A percentile compares a stretch with the other conserved stretches of the same genome.
phyloP scores from a whole-genome alignment of 805 yeast species.

The Pichia cephalocereana region DNA sequence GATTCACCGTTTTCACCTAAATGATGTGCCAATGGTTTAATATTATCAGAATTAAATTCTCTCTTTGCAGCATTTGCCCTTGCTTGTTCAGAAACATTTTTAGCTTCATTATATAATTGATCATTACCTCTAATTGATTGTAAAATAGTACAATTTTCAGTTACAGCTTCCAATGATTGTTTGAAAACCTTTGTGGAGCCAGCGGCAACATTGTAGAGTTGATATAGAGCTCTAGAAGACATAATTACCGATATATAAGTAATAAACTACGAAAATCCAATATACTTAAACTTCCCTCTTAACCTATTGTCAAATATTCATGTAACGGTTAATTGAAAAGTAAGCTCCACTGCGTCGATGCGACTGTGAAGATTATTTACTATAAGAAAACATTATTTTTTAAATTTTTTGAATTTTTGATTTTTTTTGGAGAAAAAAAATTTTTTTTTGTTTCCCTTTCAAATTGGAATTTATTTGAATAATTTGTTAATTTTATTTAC shows the following conservation, averaged over 20 bases:
- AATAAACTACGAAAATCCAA: too few relatives aligned
- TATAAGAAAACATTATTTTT: too few relatives aligned
- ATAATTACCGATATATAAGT: conserved; percentile 5
- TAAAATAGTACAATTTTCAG: conserved; percentile 16
- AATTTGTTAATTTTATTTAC: too few relatives aligned
- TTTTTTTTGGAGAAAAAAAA: too few relatives aligned
- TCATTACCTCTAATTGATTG: conserved; percentile 17
- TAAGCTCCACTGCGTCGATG: too few relatives aligned
- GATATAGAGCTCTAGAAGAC: conserved; percentile 20
- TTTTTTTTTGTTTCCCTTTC: too few relatives aligned
- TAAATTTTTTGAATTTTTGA: too few relatives aligned
- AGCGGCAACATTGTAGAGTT: conserved; percentile 17
- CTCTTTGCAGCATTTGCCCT: conserved; percentile 13
- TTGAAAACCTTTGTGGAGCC: conserved; percentile 22
- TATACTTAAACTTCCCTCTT: too few relatives aligned
- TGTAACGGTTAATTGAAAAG: too few relatives aligned
- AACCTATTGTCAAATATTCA: too few relatives aligned
- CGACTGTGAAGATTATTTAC: too few relatives aligned
- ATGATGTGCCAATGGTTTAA: conserved; percentile 3
- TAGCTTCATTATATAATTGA: conserved; percentile 20
- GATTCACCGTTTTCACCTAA: conserved; percentile 1
- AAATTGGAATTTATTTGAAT: too few relatives aligned
- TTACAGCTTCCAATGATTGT: conserved; percentile 12
- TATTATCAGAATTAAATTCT: conserved; percentile 9
- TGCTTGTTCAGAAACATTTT: conserved; percentile 17